A percentile compares a stretch with the other conserved stretches of the same genome.
Evolutionary conservation across 2,329 filamentous ascomycete species (phyloP).

Genomic region (Tothia fuscella): DNA sequence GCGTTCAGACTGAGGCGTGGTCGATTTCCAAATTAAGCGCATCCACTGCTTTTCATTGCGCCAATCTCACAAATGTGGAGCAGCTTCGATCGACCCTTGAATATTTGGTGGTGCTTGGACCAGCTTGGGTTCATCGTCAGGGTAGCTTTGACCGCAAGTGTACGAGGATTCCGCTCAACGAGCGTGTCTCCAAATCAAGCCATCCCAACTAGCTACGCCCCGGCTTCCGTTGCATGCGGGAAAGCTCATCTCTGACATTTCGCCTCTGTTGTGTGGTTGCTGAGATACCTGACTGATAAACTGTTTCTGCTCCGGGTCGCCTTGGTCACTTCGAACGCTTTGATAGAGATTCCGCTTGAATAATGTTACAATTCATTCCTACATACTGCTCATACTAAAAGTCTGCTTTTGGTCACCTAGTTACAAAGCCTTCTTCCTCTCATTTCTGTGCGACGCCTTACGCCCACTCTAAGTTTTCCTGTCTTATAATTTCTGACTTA

Average conservation of each 20-base stretch:
- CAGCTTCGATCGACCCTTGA: constrained; percentile 1
- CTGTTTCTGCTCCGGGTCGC: background rate
- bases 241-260: constrained; percentile 1
- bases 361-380: no score
- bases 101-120: background rate
- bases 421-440: background rate
- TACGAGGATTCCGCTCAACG: background rate
- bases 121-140: background rate
- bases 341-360: no score
- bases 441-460: background rate
- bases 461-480: background rate
- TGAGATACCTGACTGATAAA: background rate
- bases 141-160: background rate
- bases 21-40: constrained; percentile 3
- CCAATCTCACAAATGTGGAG: background rate
- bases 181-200: background rate
- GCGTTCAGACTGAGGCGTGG: no score
- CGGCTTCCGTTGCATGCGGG: background rate
- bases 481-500: no score
- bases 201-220: background rate
- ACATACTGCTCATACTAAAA: no score
- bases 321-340: background rate
- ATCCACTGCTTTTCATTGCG: background rate
- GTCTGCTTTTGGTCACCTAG: no score
- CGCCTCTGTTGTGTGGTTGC: background rate